Evolutionary conservation across 371 early-diverging fungal genomes (phyloP), one percentile per base, ranked within the genome.

Genomic region (Zancudomyces culisetae): DNA sequence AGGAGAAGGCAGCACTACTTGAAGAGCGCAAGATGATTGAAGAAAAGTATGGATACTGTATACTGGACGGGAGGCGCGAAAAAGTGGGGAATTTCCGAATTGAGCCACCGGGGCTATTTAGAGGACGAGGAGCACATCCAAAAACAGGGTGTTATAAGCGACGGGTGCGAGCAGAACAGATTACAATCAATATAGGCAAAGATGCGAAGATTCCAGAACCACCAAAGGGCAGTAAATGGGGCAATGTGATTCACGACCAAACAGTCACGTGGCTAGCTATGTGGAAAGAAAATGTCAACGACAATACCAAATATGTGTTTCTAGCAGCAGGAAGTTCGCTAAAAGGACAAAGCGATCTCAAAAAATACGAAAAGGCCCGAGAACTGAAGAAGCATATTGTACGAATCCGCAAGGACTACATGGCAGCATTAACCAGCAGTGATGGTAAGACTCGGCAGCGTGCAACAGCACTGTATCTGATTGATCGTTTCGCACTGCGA

Each of bases 251-350:
- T 2, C 85, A 94, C 60, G 90, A 94, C 57, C 81, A 83, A 58
- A 85, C 80, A 1, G 91, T 90, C 28, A 87, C 90, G 18, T 97
- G 98, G 98, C 70, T 97, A 28, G 98, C 98, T 2, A 90, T 76
- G 27, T 97, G 98, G 98, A 91, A 87, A 59, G 96, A 95, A 60
- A 93, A 90, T 64, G 83, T 97, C 45, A 94, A 90, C 63, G 81
- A 76, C 15, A 73, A 70, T 45, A 76, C 74, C 60, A 97, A 97
- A 63, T 97, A 97, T 64, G 90, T 97, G 18, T 90, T 90, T 58
- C 73, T 95, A 61, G 85, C 89, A 0, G 91, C 90, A 2, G 81
- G 75, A 21, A 88, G 88, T 47, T 79, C 89, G n/a, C 72, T 90
- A 63, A 97, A 97, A 61, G 94, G 92, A 15, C 82, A 84, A 64